Conservation (phyloP, 176 grass and related monocot genomes). For the Tuctoria greenei region DNA sequence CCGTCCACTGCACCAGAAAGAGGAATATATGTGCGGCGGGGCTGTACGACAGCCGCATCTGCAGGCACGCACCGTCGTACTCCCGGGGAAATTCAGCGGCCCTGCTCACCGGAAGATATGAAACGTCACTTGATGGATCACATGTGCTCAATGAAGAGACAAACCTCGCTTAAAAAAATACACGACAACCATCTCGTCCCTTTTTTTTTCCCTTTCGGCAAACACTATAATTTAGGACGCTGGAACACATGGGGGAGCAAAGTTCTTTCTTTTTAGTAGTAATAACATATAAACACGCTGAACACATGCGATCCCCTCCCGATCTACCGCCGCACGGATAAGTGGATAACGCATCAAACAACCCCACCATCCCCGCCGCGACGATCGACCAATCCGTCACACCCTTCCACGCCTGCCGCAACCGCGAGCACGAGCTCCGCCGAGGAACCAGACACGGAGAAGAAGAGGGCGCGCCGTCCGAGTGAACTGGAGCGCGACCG, state of each 20-base stretch:
- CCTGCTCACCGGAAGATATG: constrained; percentile 41
- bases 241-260: constrained; percentile 15
- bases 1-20: constrained; percentile 78
- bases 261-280: not conserved
- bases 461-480: not conserved
- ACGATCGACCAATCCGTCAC: not conserved
- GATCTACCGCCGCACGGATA: constrained; percentile 36
- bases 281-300: constrained; percentile 8
- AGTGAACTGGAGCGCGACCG: constrained; percentile 1
- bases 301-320: constrained; percentile 27
- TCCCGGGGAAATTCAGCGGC: constrained; percentile 74
- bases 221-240: constrained; percentile 24
- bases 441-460: not conserved
- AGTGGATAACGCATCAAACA: constrained; percentile 21
- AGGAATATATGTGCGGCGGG: constrained; percentile 77
- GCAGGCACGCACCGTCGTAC: constrained; percentile 77
- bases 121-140: constrained; percentile 24
- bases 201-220: constrained; percentile 3
- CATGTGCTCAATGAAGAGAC: not conserved
- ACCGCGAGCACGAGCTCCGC: not conserved
- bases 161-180: not conserved
- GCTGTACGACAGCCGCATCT: constrained; percentile 75
- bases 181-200: not conserved
- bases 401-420: not conserved
- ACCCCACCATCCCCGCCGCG: not conserved